These are phyloP conservation scores for Globisporangium iwayamae DNA, from an alignment of 352 stramenopile genomes.

Conservation along the genomic window DNA sequence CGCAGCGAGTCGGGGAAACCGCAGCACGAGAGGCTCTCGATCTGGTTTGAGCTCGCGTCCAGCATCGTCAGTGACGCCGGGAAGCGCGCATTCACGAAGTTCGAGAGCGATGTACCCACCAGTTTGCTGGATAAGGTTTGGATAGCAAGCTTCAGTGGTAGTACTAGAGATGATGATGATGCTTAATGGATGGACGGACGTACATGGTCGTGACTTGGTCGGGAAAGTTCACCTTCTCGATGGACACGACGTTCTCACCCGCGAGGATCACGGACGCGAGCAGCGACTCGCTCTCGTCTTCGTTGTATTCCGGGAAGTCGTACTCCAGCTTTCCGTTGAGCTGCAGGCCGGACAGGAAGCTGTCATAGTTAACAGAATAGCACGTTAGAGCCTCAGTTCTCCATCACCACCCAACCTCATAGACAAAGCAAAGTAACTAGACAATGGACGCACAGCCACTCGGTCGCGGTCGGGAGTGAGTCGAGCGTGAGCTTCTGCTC, in stretches of 20 bases:
- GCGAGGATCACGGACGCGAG: constrained; percentile 2
- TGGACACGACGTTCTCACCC: neutral
- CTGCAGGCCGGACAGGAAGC: neutral
- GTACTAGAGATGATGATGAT: neutral
- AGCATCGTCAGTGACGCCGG: constrained; percentile 4
- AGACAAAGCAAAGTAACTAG: neutral
- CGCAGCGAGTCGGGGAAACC: constrained; percentile 1
- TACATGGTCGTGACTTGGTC: constrained; percentile 4
- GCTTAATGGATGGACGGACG: neutral
- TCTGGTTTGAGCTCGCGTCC: constrained; percentile 7
- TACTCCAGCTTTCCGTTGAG: constrained; percentile 3
- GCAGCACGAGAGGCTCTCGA: constrained; percentile 4
- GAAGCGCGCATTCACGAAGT: constrained; percentile 6
- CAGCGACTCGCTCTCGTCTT: neutral
- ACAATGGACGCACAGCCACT: constrained; percentile 7
- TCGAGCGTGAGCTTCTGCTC: constrained; percentile 5
- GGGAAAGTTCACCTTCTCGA: constrained; percentile 3
- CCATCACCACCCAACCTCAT: neutral
- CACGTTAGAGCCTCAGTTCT: neutral
- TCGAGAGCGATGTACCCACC: constrained; percentile 2
- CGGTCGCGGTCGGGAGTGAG: constrained; percentile 2
- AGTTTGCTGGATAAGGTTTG: too few species aligned
- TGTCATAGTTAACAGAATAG: neutral
- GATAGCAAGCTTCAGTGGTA: too few species aligned
- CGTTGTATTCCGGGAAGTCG: neutral